Evolutionary conservation across 257 asterid species (phyloP), one percentile per base, ranked within the genome.

Genomic region (Nicotiana noctiflora): DNA sequence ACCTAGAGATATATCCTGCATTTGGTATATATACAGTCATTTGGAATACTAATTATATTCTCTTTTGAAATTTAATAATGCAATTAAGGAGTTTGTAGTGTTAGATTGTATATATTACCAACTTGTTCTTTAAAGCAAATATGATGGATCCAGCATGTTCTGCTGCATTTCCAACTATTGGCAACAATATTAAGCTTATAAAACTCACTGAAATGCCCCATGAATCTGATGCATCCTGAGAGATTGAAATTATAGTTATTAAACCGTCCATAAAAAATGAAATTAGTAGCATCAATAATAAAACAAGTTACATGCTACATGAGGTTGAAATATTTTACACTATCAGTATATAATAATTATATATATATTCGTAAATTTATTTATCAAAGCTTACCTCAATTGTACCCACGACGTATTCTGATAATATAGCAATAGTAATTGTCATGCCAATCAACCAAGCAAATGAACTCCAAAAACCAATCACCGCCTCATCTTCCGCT

Each of bases 91-190:
- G 9, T 34, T 64, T 64, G 23, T 19, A 19, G 19, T n/a, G 4
- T 37, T 40, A 1, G 29, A 46, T 21, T 46, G 2, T 74, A 13
- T 68, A 77, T 5, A 65, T 79, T 82, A 87, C 90, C 87, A 88
- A 83, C 80, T 88, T 88, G 83, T 88, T 88, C 79, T 88, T 88
- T 12, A 84, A 70, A 52, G 91, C 91, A 79, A 88, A 88, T 4
- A 88, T 88, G 76, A 88, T 68, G 25, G 91, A 82, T 62, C 91
- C 89, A 1, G 89, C 91, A 81, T 88, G 89, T 75, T 86, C 89
- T 19, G 91, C 91, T 10, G 91, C 91, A 82, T 88, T 88, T 29
- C 91, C 91, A 2, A 88, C 89, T 25, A 88, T 88, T 17, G 91
- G 91, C 44, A 88, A 86, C 85, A 88, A 75, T 34, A 88, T 88